Base-by-base conservation (phyloP, 768 basidiomycete species). In the Kwoniella europaea region DNA sequence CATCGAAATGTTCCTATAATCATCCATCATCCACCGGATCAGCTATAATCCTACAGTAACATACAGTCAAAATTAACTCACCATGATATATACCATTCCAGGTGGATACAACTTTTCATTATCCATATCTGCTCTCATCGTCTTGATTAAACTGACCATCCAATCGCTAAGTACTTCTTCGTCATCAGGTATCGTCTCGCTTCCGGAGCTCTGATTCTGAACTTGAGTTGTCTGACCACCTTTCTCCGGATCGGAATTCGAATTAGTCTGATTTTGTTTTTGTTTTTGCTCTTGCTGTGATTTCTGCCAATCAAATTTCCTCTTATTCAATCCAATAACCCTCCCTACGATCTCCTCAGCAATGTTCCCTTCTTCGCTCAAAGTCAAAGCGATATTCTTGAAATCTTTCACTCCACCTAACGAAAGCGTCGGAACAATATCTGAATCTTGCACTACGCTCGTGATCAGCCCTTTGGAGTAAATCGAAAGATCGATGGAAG, bases 321-420 rank as follows among this genome's bases (percentile, higher is more conserved):
- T 50, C 24, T 41, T 50, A 35, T 63, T 52, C 50, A 69, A 27
- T 3, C 77, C 63, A 7, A 58, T 73, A 10, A 83, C 82, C 54
- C 81, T 59, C 2, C 83, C 83, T 9, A 85, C 81, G 52, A 85
- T 83, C 72, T 84, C 84, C 65, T 85, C 84, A 10, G 83, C 81
- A 1, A 83, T 72, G 41, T 71, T 74, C 2, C 78, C 78, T 61
- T 85, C 84, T 50, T 84, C 83, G 54, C 73, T 78, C 41, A 85
- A 75, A 0, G 82, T 82, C 60, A 84, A 68, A 3, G 85, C 82
- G 60, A 84, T 78, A 56, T 81, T 82, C 72, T 82, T 83, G 62
- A 85, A 74, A 76, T 85, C 85, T 53, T 81, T 71, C 56, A 79
- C 60, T 2, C 74, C 72, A 4, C 82, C 82, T 41, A 84, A 61